These are phyloP conservation scores for Patellaria atrata DNA, from an alignment of 495 filamentous ascomycete species.

Conservation along the genomic window DNA sequence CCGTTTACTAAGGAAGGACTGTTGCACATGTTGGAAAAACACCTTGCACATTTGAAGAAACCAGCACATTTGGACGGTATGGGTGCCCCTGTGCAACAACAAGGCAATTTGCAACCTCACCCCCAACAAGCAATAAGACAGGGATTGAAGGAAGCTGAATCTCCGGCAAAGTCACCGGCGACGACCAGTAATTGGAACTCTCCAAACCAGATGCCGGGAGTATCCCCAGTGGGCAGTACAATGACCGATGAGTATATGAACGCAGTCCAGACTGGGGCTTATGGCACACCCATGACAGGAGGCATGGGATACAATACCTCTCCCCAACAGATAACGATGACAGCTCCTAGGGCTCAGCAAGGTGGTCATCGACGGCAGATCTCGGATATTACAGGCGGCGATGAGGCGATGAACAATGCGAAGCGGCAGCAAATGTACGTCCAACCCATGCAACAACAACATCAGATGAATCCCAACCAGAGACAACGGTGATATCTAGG, in stretches of 20 bases:
- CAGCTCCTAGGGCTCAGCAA: constrained; percentile 9
- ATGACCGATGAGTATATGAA: constrained; percentile 30
- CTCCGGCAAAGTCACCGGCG: constrained; percentile 46
- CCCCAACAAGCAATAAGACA: constrained; percentile 35
- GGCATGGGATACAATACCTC: neutral
- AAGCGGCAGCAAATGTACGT: constrained; percentile 55
- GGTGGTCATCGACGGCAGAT: constrained; percentile 44
- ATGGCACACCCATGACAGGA: constrained; percentile 23
- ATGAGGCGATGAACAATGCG: constrained; percentile 34
- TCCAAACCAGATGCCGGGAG: constrained; percentile 27
- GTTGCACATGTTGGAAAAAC: constrained; percentile 77
- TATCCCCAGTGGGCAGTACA: constrained; percentile 24
- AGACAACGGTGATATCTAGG: constrained; percentile 13
- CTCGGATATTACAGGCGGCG: constrained; percentile 47
- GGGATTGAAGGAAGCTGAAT: constrained; percentile 68
- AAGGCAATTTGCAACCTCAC: too few relatives aligned
- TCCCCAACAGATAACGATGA: constrained; percentile 4
- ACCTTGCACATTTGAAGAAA: constrained; percentile 64
- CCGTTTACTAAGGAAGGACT: constrained; percentile 95
- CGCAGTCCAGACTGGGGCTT: constrained; percentile 13
- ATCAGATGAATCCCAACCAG: constrained; percentile 33
- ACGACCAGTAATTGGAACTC: constrained; percentile 38
- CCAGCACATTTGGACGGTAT: constrained; percentile 40
- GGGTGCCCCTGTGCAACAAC: constrained; percentile 24
- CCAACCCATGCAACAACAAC: constrained; percentile 32